Base-by-base conservation (phyloP, 2,329 filamentous ascomycete species). In the Myriosclerotinia duriaeana region DNA sequence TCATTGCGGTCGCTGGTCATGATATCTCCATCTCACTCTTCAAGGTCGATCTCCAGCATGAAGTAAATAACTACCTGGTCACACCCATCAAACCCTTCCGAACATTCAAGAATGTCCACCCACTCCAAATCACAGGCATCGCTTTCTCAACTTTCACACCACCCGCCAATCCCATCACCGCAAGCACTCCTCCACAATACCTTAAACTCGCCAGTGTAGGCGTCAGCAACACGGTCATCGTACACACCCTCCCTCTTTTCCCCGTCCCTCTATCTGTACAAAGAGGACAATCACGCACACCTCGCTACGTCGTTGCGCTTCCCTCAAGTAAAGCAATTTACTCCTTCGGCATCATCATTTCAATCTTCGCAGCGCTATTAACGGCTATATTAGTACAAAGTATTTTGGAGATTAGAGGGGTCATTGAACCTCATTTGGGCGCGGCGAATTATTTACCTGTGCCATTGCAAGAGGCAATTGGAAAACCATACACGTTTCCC, bases 1-100 rank as follows among this genome's bases (percentile, higher is more conserved):
- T 90, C 56, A 83, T 97, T 71, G 93, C 93, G 8, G 87, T 96
- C 17, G 90, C 91, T 3, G 89, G 89, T 11, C 89, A 90, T 72
- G 91, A 96, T 76, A 87, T 88, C 68, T 92, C 91, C 14, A 88
- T 97, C 70, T 86, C 86, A 6, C 80, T 97, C 38, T 90, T 89
- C 77, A 93, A 91, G 0, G 80, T 96, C 67, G 90, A 96, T 70
- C 90, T 92, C 75, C 81, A 81, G 67, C 76, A 78, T 22, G 77
- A 80, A 42, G 76, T 76, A 30, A 76, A 77, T 11, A 76, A 86
- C 56, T 81, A 83, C 52, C 76, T 88, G 46, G 77, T 88, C 53
- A 74, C 79, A 65, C 79, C 84, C 67, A 79, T 88, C 50, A 78
- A 83, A 67, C 81, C 83, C 1, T 80, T 88, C 67, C 76, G 79